Base-by-base conservation (phyloP, 2,329 filamentous ascomycete species). In the Talaromyces albobiverticillius region DNA sequence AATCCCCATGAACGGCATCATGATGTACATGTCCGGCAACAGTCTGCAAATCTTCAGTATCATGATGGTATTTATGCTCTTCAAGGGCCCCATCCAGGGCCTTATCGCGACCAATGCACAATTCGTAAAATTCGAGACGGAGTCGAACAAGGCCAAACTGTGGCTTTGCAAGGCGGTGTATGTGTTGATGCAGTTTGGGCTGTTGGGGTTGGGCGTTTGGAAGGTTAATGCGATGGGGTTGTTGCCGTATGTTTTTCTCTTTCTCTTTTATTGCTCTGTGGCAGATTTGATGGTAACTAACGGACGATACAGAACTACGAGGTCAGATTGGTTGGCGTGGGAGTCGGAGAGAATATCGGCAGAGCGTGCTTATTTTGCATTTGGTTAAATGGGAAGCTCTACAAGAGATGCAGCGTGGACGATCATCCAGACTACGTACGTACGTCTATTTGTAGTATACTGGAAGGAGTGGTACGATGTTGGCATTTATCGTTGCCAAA, bases 21-120 rank as follows among this genome's bases (percentile, higher is more conserved):
- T 96, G 86, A 97, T 97, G 91, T 99, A 99, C 82, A 99, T 99
- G 94, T 95, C 93, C 29, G 94, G 94, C 66, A 99, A 97, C 77
- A 91, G 90, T 58, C 83, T 99, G 45, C 94, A 99, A 71, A 97
- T 99, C 62, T 99, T 99, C 79, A 95, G 89, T 74, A 97, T 99
- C 75, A 97, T 97, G 90, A 99, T 97, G 92, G 93, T 97, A 16
- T 92, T 93, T 66, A 97, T 96, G 88, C 86, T 95, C 43, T 99
- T 99, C 82, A 97, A 97, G 80, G 95, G 89, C 62, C 94, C 94
- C 9, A 82, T 99, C 57, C 84, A 90, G 72, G 94, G 92, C 31
- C 77, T 97, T 43, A 75, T 95, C 57, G 84, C 79, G 62, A 93
- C 93, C 46, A 91, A 94, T 68, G 83, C 86, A 67, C 89, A 89